Evolutionary conservation across 108 stramenopile genomes (phyloP).

Genomic region (Nannochloropsis salina): DNA sequence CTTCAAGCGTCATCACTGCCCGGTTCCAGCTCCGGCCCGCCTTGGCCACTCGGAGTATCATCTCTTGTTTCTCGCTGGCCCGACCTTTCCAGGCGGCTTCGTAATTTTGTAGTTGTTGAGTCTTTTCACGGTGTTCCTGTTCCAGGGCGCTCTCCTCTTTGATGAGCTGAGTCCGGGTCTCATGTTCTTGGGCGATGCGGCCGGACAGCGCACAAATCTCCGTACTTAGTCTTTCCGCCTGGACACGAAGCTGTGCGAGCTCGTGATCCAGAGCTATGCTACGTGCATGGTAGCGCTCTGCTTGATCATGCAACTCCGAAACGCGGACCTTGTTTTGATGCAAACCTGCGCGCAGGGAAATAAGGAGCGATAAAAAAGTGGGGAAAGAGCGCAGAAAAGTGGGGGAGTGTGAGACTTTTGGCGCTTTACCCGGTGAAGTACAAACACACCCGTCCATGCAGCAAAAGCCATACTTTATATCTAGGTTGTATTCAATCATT

Average conservation of each 20-base stretch:
- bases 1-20: not conserved
- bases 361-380: not conserved
- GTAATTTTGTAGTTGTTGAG: not conserved
- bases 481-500: no score
- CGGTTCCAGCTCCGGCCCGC: not conserved
- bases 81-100: not conserved
- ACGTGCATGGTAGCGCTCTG: not conserved
- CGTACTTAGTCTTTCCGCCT: not conserved
- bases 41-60: not conserved
- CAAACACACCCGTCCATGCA: no score
- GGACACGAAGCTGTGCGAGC: not conserved
- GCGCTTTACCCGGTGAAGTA: not conserved
- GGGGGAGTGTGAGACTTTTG: not conserved
- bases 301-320: not conserved
- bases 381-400: not conserved
- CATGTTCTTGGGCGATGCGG: constrained; percentile 5
- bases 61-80: not conserved
- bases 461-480: no score
- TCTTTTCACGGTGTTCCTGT: not conserved
- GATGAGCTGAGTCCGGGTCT: not conserved
- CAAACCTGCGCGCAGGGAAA: not conserved
- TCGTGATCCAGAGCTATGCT: not conserved
- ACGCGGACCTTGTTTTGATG: not conserved
- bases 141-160: not conserved
- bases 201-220: not conserved